phyloP scores from a whole-genome alignment of 2,329 filamentous ascomycete genomes.

The Alternaria brassicicola region DNA sequence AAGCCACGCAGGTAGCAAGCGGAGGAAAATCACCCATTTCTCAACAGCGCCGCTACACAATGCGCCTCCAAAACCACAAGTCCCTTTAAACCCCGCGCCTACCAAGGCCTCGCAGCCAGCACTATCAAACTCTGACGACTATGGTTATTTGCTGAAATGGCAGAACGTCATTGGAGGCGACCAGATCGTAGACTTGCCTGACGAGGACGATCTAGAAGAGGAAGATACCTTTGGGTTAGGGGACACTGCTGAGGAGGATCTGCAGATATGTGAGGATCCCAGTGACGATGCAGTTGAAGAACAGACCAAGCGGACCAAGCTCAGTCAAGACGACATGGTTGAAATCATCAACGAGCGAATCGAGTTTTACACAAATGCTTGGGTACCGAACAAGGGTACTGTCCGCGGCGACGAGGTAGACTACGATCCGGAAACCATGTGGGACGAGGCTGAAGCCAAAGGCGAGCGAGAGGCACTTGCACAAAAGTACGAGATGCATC shows the following conservation, averaged over 20 bases:
- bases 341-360: conserved; percentile 40
- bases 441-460: conserved; percentile 28
- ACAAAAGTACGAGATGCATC: conserved; percentile 17
- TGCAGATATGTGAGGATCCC: neutral
- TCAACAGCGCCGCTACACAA: neutral
- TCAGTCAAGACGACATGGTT: conserved; percentile 20
- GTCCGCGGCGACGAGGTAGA: conserved; percentile 11
- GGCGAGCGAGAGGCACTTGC: conserved; percentile 19
- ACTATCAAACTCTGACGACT: conserved; percentile 8
- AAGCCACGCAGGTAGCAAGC: conserved; percentile 6
- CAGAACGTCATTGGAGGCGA: conserved; percentile 4
- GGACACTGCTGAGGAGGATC: conserved; percentile 18
- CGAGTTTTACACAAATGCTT: conserved; percentile 21
- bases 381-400: conserved; percentile 25
- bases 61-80: neutral
- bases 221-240: conserved; percentile 7
- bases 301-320: conserved; percentile 7
- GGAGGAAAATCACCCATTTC: conserved; percentile 6
- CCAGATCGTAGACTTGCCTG: conserved; percentile 9
- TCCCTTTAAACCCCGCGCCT: neutral
- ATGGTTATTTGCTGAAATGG: conserved; percentile 41
- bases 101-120: neutral
- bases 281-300: conserved; percentile 5
- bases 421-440: conserved; percentile 25
- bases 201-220: conserved; percentile 14